Base-by-base conservation (phyloP, 495 filamentous ascomycete species). In the Clavariopsis aquatica region DNA sequence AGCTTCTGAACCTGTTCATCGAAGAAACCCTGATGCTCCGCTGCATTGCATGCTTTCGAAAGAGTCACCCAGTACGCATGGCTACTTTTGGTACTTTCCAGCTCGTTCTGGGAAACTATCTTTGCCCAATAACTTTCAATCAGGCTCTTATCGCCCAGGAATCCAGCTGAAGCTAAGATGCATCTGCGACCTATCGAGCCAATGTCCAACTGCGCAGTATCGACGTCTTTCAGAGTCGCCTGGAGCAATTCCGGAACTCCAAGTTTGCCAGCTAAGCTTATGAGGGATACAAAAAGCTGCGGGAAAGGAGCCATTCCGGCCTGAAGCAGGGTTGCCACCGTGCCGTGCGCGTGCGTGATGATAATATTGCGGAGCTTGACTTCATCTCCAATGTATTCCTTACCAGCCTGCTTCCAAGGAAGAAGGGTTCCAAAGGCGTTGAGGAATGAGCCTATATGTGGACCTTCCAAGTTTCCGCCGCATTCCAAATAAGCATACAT, bases 401-500 rank as follows among this genome's bases (percentile, higher is more conserved):
- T 34, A 1, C 24, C 52, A 20, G 34, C 10, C 12, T 24, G 29
- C 19, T n/a, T 26, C 22, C 1, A 15, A 60, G 66, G 59, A 69
- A 65, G n/a, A 27, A 73, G 26, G 13, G 9, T 29, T 28, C 31
- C 24, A 22, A 67, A 58, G 24, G 49, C 29, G 15, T 54, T 57
- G 45, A 79, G 55, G 38, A 78, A 74, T 12, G 60, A 36, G 17
- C 64, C 64, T 10, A 78, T 55, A 46, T 78, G 76, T 0, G 57
- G 49, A 20, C 64, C 66, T 4, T 63, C 31, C 9, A 76, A 53
- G 15, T 45, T 70, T 9, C 78, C 78, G 0, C 78, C 75, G 12
- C 73, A 72, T 36, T 75, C 73, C 13, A 72, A 59, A 54, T 73
- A 78, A 12, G 75, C 75, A 46, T 74, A 72, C 12, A 78, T 49